phyloP scores from a whole-genome alignment of 1,139 yeast genomes.

The Pichia norvegensis region DNA sequence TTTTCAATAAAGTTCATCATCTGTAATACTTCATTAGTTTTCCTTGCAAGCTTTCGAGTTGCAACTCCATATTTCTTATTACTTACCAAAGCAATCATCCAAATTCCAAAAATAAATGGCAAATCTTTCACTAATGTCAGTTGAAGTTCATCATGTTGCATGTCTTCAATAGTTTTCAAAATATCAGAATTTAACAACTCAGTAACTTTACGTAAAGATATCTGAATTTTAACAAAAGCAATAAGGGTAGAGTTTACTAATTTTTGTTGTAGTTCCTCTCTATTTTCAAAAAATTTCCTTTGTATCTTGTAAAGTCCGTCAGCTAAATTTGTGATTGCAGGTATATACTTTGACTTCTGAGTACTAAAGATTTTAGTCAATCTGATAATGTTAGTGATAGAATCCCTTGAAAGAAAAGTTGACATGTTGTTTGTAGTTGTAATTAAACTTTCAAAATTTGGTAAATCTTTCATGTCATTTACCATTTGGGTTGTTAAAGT shows the following conservation, averaged over 20 bases:
- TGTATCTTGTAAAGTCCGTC: conserved; percentile 28
- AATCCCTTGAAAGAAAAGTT: conserved; percentile 19
- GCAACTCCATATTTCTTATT: conserved; percentile 61
- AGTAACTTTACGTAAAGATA: conserved; percentile 22
- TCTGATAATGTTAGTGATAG: conserved; percentile 21
- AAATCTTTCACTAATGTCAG: conserved; percentile 58
- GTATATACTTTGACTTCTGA: conserved; percentile 28
- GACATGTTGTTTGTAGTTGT: conserved; percentile 24
- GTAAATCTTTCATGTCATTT: conserved; percentile 18
- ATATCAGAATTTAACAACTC: conserved; percentile 21
- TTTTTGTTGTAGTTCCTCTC: conserved; percentile 23
- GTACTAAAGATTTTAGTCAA: conserved; percentile 24
- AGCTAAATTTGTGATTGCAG: conserved; percentile 26
- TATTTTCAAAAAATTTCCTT: conserved; percentile 15
- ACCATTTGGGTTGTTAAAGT: conserved; percentile 16
- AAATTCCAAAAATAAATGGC: conserved; percentile 74
- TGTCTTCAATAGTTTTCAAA: conserved; percentile 37
- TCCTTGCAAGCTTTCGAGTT: conserved; percentile 41
- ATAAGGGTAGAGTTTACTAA: conserved; percentile 22
- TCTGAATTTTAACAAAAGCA: conserved; percentile 24
- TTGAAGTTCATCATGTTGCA: conserved; percentile 37
- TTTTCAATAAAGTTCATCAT: conserved; percentile 52
- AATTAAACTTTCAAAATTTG: conserved; percentile 27
- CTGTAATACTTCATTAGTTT: conserved; percentile 54
- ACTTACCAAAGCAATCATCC: conserved; percentile 61